phyloP scores from a whole-genome alignment of 73 alveolate genomes.

The Halteria grandinella region DNA sequence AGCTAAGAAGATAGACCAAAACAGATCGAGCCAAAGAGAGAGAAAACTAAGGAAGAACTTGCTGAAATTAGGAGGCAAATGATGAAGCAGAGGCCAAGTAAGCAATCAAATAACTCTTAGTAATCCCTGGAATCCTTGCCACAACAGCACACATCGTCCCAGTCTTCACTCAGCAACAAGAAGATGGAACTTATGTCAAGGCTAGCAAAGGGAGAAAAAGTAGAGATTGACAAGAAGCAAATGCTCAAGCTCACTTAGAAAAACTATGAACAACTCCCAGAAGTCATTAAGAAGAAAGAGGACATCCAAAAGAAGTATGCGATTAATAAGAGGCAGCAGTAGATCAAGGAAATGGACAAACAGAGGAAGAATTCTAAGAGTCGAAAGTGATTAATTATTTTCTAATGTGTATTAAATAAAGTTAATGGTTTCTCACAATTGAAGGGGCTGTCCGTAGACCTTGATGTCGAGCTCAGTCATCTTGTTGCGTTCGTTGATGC shows the following conservation, averaged over 20 bases:
- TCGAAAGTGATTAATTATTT: slow-evolving; percentile 3
- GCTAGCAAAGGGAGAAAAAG: slow-evolving; percentile 68
- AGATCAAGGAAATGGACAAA: slow-evolving; percentile 72
- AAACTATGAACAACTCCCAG: slow-evolving; percentile 84
- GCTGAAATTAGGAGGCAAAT: slow-evolving; percentile 59
- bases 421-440: neutral
- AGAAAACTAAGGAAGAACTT: slow-evolving; percentile 64
- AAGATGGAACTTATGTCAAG: slow-evolving; percentile 47
- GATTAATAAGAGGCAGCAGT: slow-evolving; percentile 59
- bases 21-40: slow-evolving; percentile 18
- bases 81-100: slow-evolving; percentile 51
- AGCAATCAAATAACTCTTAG: neutral
- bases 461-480: slow-evolving; percentile 53
- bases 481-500: slow-evolving; percentile 42
- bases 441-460: slow-evolving; percentile 49
- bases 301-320: slow-evolving; percentile 73
- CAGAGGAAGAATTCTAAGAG: slow-evolving; percentile 41
- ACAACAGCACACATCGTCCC: too few species aligned
- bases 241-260: slow-evolving; percentile 79
- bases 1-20: neutral
- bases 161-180: neutral
- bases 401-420: neutral
- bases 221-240: slow-evolving; percentile 74
- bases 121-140: neutral
- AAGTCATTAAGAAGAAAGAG: slow-evolving; percentile 78